Conservation (phyloP, 2,329 filamentous ascomycete genomes). For the Aspergillus spinulosporus region DNA sequence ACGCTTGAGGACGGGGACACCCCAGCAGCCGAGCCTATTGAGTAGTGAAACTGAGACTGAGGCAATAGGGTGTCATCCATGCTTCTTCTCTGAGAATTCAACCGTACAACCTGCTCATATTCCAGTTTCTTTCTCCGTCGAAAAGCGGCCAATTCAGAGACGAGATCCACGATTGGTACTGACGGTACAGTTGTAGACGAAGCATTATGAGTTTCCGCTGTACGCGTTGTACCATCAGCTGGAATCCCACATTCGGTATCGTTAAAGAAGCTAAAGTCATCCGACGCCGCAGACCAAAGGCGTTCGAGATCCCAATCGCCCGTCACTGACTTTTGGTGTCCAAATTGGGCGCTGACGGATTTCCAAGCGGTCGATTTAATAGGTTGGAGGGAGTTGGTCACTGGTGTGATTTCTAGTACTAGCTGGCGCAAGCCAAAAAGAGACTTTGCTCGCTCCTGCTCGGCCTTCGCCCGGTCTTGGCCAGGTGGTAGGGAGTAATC, state of each 20-base stretch:
- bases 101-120: conserved; percentile 42
- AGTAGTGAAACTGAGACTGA: conserved; percentile 13
- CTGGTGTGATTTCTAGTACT: conserved; percentile 55
- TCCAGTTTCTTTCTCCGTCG: conserved; percentile 54
- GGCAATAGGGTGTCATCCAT: conserved; percentile 27
- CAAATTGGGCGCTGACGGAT: conserved; percentile 48
- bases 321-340: conserved; percentile 55
- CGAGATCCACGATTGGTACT: conserved; percentile 48
- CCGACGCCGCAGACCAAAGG: conserved; percentile 59
- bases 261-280: conserved; percentile 63
- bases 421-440: conserved; percentile 59
- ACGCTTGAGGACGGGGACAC: conserved; percentile 21
- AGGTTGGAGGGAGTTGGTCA: conserved; percentile 19
- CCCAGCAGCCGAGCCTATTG: conserved; percentile 12
- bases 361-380: conserved; percentile 37
- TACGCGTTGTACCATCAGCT: conserved; percentile 47
- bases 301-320: conserved; percentile 61
- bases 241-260: conserved; percentile 58
- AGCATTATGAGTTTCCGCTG: conserved; percentile 26
- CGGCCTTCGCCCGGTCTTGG: conserved; percentile 50
- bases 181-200: not conserved
- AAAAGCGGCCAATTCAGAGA: conserved; percentile 56
- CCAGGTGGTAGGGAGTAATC: conserved; percentile 62
- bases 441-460: conserved; percentile 50
- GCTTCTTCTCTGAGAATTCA: conserved; percentile 27